Conservation (phyloP, 768 basidiomycete genomes). For the Podaxis sp. region DNA sequence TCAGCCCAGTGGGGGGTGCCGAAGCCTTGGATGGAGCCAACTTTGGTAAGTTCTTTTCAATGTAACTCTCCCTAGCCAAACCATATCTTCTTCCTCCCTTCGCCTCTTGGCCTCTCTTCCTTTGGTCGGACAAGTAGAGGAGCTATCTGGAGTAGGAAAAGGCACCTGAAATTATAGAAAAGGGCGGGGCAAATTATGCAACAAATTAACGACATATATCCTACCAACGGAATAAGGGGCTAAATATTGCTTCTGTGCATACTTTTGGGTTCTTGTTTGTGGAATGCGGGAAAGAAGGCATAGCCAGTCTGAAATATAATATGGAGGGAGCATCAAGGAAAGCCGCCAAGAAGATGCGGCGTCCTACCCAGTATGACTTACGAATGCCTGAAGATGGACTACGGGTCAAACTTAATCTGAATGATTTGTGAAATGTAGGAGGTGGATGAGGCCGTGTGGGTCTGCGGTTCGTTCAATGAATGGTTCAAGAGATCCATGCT, state of each 20-base stretch:
- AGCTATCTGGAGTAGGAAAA: neutral
- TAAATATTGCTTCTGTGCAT: neutral
- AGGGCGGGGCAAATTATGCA: neutral
- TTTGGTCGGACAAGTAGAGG: neutral
- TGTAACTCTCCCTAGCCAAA: neutral
- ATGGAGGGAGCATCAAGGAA: neutral
- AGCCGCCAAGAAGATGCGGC: neutral
- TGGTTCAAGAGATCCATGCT: neutral
- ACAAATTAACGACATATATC: neutral
- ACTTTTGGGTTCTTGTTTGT: neutral
- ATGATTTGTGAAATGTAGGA: neutral
- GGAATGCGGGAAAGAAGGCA: neutral
- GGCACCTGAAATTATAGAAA: neutral
- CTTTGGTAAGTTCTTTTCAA: neutral
- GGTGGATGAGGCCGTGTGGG: too few species aligned
- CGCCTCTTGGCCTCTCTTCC: neutral
- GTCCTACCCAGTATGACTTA: neutral
- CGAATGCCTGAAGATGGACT: neutral
- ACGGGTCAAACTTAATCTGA: neutral
- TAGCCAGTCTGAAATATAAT: neutral
- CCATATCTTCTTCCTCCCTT: neutral
- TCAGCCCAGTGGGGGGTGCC: neutral
- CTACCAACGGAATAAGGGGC: neutral
- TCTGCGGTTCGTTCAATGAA: neutral
- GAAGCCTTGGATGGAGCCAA: neutral